Evolutionary conservation across 2,329 filamentous ascomycete genomes (phyloP), one percentile per base, ranked within the genome.

Genomic region (Fusarium circinatum): DNA sequence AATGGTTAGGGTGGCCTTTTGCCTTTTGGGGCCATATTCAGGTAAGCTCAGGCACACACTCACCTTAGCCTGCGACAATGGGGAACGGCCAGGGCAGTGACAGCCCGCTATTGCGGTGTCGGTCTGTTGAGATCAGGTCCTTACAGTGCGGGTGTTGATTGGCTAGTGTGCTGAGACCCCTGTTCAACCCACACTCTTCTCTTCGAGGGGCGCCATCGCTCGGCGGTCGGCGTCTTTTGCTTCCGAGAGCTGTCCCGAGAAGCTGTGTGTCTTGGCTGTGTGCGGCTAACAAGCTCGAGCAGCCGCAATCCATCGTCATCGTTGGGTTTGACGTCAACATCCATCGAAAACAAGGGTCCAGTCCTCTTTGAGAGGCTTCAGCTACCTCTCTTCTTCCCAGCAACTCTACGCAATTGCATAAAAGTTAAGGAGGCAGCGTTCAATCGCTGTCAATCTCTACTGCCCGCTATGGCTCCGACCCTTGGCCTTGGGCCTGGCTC

Each of bases 401-500:
- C 47, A 17, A 24, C 36, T 48, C 41, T 48, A 60, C 52, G 55
- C 57, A 61, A 72, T 44, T 52, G 44, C 18, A 69, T 34, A 68
- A 71, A 39, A 47, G 51, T 24, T 48, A 72, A 42, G 42, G 57
- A 45, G 71, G 68, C 59, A 66, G 65, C 71, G 71, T 55, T 71
- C 58, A 59, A 45, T 70, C 65, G 68, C 64, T 73, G 61, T 67
- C 64, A 44, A 39, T 56, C 51, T 44, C 56, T 55, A 62, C 68
- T 66, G 70, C 73, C 58, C 70, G 72, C 74, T 69, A 81, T 78
- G 78, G 80, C 80, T 72, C 78, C 80, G 66, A 79, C 79, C 68
- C 79, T 83, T 70, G 79, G 79, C 67, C 78, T 83, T 70, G 79
- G 79, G 64, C 74, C 80, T 72, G 80, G 82, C 68, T 78, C 79